Evolutionary conservation across 1,139 yeast species (phyloP).

Genomic region (Zygosaccharomyces pseudobailii): DNA sequence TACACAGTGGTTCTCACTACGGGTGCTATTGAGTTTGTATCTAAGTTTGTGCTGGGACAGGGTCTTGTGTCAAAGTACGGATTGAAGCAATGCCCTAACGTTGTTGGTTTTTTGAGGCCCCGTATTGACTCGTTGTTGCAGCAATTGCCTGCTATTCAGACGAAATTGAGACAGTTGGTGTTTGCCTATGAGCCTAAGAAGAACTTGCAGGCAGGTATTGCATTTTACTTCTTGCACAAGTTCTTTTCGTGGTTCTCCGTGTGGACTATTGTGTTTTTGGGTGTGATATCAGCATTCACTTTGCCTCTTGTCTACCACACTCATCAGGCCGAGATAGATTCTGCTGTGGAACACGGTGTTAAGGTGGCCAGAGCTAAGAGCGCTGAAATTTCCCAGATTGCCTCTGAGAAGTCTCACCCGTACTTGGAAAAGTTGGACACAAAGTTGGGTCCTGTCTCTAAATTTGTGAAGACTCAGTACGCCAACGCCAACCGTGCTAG

Average conservation of each 20-base stretch:
- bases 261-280: constrained; percentile 56
- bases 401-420: constrained; percentile 51
- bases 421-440: constrained; percentile 42
- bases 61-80: constrained; percentile 59
- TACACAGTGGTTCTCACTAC: constrained; percentile 42
- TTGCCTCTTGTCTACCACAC: constrained; percentile 69
- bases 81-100: constrained; percentile 32
- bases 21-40: constrained; percentile 65
- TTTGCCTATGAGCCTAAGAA: constrained; percentile 39
- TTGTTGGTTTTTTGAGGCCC: constrained; percentile 47
- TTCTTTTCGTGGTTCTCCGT: constrained; percentile 74
- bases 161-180: constrained; percentile 30
- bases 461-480: constrained; percentile 57
- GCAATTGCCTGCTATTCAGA: constrained; percentile 30
- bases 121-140: constrained; percentile 27
- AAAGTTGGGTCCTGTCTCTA: constrained; percentile 60
- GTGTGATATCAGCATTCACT: constrained; percentile 63
- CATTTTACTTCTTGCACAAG: constrained; percentile 60
- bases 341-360: constrained; percentile 55
- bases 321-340: constrained; percentile 79
- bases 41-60: constrained; percentile 61
- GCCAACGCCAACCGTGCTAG: constrained; percentile 71
- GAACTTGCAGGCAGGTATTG: constrained; percentile 70
- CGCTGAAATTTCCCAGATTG: constrained; percentile 46
- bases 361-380: constrained; percentile 54